phyloP scores from a whole-genome alignment of 2,329 filamentous ascomycete genomes.

The Ambrosiella cleistominuta region DNA sequence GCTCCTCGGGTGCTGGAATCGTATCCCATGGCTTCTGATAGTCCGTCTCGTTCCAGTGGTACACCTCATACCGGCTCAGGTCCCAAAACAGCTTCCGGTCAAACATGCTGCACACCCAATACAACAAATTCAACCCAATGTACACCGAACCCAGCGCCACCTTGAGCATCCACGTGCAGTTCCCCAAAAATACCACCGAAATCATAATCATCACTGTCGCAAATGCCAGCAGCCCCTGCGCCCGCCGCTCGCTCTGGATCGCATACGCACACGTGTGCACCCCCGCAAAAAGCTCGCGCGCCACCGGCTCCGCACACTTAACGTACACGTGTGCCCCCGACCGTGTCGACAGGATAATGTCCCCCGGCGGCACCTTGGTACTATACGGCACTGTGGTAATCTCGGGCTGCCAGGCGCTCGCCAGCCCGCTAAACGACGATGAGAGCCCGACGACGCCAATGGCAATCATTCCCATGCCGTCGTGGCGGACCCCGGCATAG shows the following conservation, averaged over 20 bases:
- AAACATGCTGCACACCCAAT: slow-evolving; percentile 38
- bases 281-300: slow-evolving; percentile 43
- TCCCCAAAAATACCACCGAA: slow-evolving; percentile 41
- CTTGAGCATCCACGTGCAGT: slow-evolving; percentile 43
- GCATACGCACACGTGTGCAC: slow-evolving; percentile 42
- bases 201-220: slow-evolving; percentile 45
- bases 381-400: slow-evolving; percentile 33
- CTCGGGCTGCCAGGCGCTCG: slow-evolving; percentile 39
- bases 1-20: background rate
- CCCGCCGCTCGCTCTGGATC: slow-evolving; percentile 25
- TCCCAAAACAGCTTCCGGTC: slow-evolving; percentile 37
- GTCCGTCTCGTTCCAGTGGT: slow-evolving; percentile 21
- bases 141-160: slow-evolving; percentile 40
- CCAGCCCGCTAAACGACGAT: slow-evolving; percentile 36
- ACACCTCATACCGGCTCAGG: slow-evolving; percentile 31
- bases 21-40: background rate
- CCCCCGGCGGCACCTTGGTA: slow-evolving; percentile 33
- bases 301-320: slow-evolving; percentile 39
- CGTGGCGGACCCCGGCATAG: slow-evolving; percentile 22
- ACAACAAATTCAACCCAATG: slow-evolving; percentile 40
- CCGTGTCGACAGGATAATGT: slow-evolving; percentile 44
- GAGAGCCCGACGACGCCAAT: slow-evolving; percentile 34
- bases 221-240: slow-evolving; percentile 36
- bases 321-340: slow-evolving; percentile 42
- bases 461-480: slow-evolving; percentile 24